Conservation (phyloP, 495 filamentous ascomycete genomes). For the Hamigera avellanea region DNA sequence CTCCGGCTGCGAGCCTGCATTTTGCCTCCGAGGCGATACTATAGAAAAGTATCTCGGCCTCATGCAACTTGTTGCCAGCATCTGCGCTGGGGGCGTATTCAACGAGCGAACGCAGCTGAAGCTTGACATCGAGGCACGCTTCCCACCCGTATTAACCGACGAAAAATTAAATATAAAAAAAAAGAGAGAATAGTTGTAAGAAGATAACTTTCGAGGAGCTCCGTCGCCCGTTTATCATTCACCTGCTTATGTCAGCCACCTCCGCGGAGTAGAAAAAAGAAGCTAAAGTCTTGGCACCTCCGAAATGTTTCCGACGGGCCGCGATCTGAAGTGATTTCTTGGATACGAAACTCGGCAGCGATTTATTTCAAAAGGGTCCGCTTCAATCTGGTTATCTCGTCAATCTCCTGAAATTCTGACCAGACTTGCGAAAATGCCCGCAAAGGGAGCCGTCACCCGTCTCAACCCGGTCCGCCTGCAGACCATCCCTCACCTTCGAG, state of each 20-base stretch:
- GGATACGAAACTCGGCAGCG: no score
- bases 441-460: constrained; percentile 35
- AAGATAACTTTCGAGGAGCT: no score
- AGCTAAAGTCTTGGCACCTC: constrained; percentile 14
- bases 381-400: constrained; percentile 5
- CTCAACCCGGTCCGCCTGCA: constrained; percentile 68
- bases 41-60: constrained; percentile 13
- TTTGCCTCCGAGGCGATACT: constrained; percentile 12
- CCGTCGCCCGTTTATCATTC: no score
- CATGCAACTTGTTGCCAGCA: neutral
- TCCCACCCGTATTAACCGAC: constrained; percentile 9
- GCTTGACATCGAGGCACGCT: constrained; percentile 8
- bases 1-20: constrained; percentile 9
- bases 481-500: constrained; percentile 71
- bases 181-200: no score
- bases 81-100: constrained; percentile 5
- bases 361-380: no score
- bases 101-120: constrained; percentile 7
- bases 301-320: constrained; percentile 8
- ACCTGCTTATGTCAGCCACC: constrained; percentile 26
- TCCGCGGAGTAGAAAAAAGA: constrained; percentile 27
- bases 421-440: constrained; percentile 30
- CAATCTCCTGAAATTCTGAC: no score
- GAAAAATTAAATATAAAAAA: no score
- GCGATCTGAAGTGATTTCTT: neutral